Evolutionary conservation across 2,329 filamentous ascomycete genomes (phyloP), one percentile per base, ranked within the genome.

Genomic region (Exserohilum rostratum): DNA sequence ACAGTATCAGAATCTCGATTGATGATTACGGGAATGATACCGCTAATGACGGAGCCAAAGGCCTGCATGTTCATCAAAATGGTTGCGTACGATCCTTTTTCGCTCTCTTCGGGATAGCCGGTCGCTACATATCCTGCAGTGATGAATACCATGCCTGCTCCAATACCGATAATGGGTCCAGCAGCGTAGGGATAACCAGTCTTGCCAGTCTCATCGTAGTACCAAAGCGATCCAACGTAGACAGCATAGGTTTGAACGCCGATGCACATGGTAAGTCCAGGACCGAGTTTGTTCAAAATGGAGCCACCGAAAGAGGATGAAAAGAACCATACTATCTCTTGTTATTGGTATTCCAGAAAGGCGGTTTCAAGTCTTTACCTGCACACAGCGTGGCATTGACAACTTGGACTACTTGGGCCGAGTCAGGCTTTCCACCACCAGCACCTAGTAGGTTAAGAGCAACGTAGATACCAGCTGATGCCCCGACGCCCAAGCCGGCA

Each of bases 41-140:
- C 66, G 30, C 66, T 65, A 44, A 70, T 65, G 38, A 66, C 63
- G 2, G 67, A 68, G 2, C 68, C 68, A 17, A 70, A 44, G 7
- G 66, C 67, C 55, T 71, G 67, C 62, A 70, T 65, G 46, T 71
- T 71, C 64, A 70, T 70, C 40, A 69, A 55, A 30, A 68, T 67
- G 1, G 68, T 71, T 29, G 65, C 66, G 43, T 66, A 71, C 6
- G 64, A 62, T 9, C 68, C 67, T 47, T 69, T 69, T 12, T 71
- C 68, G 29, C 52, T 63, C 39, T 72, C 69, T 53, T 72, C 69
- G 2, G 69, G 66, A 46, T 72, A 72, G 6, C 63, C 67, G 5
- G 67, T 72, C 2, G 66, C 59, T 22, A 71, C 62, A 38, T 72
- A 72, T 5, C 69, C 69, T 2, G 67, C 67, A 13, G 68, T 70